These are phyloP conservation scores for Thalassiosira hispida DNA, from an alignment of 352 stramenopile species.

Conservation along the genomic window DNA sequence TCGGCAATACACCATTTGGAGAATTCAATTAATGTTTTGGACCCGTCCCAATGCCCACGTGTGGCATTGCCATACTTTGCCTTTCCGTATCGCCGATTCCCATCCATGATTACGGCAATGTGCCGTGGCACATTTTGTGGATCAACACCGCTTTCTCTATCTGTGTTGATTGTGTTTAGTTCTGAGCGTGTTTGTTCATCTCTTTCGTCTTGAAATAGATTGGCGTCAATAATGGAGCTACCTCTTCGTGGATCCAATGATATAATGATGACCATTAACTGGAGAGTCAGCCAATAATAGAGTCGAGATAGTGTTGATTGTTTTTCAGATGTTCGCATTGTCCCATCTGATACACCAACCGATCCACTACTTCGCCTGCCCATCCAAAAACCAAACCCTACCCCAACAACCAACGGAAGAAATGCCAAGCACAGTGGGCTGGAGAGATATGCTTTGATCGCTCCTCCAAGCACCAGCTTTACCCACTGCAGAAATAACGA, in stretches of 20 bases:
- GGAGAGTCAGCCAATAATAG: conserved; percentile 24
- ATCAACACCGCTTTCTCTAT: conserved; percentile 58
- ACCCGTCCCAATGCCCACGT: conserved; percentile 93
- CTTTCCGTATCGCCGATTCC: conserved; percentile 96
- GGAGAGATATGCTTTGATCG: conserved; percentile 44
- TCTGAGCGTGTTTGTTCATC: conserved; percentile 36
- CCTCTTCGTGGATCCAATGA: background rate
- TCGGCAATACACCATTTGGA: conserved; percentile 95
- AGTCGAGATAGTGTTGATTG: conserved; percentile 1
- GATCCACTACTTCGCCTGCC: conserved; percentile 12
- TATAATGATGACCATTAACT: background rate
- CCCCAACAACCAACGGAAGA: conserved; percentile 38
- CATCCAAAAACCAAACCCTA: conserved; percentile 33
- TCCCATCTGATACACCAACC: background rate
- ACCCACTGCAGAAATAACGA: conserved; percentile 32
- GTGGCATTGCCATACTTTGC: conserved; percentile 58
- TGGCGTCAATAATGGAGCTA: background rate
- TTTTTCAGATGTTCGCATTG: background rate
- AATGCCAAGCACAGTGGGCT: conserved; percentile 46
- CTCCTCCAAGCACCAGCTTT: conserved; percentile 22
- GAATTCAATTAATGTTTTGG: conserved; percentile 94
- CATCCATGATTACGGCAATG: conserved; percentile 96
- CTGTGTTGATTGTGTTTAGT: conserved; percentile 23
- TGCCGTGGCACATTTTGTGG: conserved; percentile 58
- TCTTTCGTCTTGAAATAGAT: conserved; percentile 39